Evolutionary conservation across 805 yeast genomes (phyloP), one percentile per base, ranked within the genome.

Genomic region (Schizosaccharomyces pombe): DNA sequence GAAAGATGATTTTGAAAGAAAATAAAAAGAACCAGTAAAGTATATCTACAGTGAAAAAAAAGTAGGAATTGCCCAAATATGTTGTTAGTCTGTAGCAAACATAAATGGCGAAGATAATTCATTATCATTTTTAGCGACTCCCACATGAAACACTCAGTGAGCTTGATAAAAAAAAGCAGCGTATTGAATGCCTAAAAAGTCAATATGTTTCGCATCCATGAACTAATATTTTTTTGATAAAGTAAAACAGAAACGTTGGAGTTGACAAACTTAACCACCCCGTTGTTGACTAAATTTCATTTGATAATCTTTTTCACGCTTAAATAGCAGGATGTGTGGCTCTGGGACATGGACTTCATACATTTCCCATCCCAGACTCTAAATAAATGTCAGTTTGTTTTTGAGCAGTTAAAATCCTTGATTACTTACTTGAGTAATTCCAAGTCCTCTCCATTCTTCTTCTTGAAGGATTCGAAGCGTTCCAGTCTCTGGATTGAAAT

Each of bases 391-490:
- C 28, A 47, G 52, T n/a, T n/a, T n/a, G n/a, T 16, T 43, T 14
- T 43, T 28, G 26, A 57, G 53, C 49, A 74, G 57, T 39, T 19
- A 5, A 52, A 28, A n/a, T n/a, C n/a, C n/a, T n/a, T n/a, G 12
- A 32, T 14, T 8, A 29, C 4, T 16, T n/a, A 61, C 68, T 67
- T 91, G 99, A 5, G 97, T 91, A 62, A 91, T 86, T 2, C 99
- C 99, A 53, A 91, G 70, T 1, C 96, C 97, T 66, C 99, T 75
- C 99, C 99, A 91, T 68, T 91, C 99, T 60, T 91, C 97, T 66
- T 91, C 99, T 52, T 82, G 68, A 40, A 91, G 70, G 47, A 91
- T 85, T 60, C 95, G 78, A 61, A 91, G 72, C 0, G 98, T 91
- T 4, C 97, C 97, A 1, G 94, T 85, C 57, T 87, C 94, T 1